Evolutionary conservation across 2,329 filamentous ascomycete genomes (phyloP).

Genomic region (Colletotrichum tofieldiae): DNA sequence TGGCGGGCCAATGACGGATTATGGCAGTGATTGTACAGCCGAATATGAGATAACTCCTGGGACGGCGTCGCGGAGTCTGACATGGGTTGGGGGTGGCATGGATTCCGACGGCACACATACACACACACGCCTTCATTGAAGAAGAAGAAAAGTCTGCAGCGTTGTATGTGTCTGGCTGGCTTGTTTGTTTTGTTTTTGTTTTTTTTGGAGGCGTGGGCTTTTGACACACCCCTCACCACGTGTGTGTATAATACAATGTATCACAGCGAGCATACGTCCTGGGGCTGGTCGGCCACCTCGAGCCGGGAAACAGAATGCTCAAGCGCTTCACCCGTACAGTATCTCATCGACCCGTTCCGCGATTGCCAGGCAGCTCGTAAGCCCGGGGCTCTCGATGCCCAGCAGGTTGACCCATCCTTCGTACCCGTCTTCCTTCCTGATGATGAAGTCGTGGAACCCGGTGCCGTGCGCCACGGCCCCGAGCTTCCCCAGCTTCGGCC

Average conservation of each 20-base stretch:
- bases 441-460: constrained; percentile 88
- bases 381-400: constrained; percentile 92
- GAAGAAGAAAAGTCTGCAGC: constrained; percentile 12
- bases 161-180: neutral
- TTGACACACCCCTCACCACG: neutral
- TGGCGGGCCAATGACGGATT: constrained; percentile 10
- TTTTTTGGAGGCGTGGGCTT: neutral
- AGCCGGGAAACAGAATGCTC: constrained; percentile 32
- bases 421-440: constrained; percentile 83
- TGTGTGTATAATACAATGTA: constrained; percentile 13
- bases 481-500: constrained; percentile 82
- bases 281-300: constrained; percentile 12
- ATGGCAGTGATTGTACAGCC: constrained; percentile 4
- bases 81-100: neutral
- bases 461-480: constrained; percentile 75
- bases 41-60: constrained; percentile 1
- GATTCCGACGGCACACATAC: neutral
- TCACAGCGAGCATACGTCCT: constrained; percentile 15
- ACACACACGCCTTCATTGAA: constrained; percentile 10
- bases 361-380: constrained; percentile 91
- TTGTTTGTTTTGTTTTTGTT: neutral
- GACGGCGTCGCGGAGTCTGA: constrained; percentile 30
- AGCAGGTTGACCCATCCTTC: constrained; percentile 90
- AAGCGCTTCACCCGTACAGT: constrained; percentile 57
- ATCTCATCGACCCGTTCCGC: constrained; percentile 78